phyloP scores from a whole-genome alignment of 106 monocot species.

The Phalaenopsis equestris region DNA sequence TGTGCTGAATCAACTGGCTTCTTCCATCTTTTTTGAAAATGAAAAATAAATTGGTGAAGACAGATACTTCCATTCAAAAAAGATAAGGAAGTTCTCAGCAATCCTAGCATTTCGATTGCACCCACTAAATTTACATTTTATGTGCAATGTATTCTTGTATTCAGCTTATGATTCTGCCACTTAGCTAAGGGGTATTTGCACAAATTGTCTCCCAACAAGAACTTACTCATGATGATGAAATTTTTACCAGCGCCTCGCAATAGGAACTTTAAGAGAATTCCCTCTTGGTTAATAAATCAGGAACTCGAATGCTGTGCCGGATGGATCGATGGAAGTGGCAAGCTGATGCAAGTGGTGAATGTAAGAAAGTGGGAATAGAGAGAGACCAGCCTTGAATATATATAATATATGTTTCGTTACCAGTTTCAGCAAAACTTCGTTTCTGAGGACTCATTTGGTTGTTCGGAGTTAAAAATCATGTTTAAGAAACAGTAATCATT shows the following conservation, averaged over 20 bases:
- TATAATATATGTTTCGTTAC: too few species aligned
- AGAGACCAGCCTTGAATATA: too few species aligned
- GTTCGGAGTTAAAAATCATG: too few species aligned
- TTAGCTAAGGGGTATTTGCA: not conserved
- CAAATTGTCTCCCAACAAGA: not conserved
- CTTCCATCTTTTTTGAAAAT: conserved; percentile 44
- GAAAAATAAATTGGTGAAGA: not conserved
- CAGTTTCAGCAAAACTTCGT: too few species aligned
- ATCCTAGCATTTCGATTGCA: not conserved
- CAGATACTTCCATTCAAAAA: not conserved
- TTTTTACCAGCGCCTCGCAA: not conserved
- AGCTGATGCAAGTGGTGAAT: too few species aligned
- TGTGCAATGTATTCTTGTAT: not conserved
- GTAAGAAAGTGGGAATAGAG: too few species aligned
- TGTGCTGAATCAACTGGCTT: conserved; percentile 66
- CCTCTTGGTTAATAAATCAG: not conserved
- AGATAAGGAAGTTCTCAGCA: not conserved
- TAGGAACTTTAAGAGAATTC: not conserved
- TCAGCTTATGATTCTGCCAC: not conserved
- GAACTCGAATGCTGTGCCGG: not conserved
- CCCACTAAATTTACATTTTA: not conserved
- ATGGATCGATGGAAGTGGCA: not conserved
- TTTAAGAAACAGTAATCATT: too few species aligned
- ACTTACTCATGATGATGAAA: not conserved
- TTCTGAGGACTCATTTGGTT: too few species aligned